Evolutionary conservation across 768 basidiomycete species (phyloP).

Genomic region (Pleurotus cornucopiae): DNA sequence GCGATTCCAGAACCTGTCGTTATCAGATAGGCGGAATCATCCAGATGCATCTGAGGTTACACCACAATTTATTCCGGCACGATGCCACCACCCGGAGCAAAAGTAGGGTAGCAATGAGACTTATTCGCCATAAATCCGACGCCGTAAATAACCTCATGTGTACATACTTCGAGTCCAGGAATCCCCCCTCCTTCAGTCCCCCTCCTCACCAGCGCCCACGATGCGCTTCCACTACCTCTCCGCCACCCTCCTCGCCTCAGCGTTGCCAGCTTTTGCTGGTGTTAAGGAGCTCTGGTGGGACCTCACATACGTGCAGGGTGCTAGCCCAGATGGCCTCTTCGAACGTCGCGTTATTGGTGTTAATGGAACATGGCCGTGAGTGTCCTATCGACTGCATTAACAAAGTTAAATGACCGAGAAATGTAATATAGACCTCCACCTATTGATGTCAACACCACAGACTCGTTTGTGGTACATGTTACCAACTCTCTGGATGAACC

Average conservation of each 20-base stretch:
- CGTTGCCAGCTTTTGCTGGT: constrained; percentile 48
- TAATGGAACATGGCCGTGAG: constrained; percentile 93
- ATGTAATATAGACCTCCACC: constrained; percentile 67
- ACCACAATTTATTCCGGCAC: neutral
- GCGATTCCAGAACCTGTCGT: constrained; percentile 1
- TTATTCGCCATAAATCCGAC: neutral
- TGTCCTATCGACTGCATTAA: constrained; percentile 11
- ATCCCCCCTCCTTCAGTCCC: constrained; percentile 11
- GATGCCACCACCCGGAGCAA: neutral
- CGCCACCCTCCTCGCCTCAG: constrained; percentile 23
- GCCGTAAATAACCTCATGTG: neutral
- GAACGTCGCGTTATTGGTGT: constrained; percentile 80
- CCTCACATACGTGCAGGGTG: constrained; percentile 75
- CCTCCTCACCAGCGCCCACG: constrained; percentile 10
- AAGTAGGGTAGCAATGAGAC: neutral
- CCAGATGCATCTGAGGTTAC: neutral
- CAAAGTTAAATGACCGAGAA: neutral
- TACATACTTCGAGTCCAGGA: constrained; percentile 4
- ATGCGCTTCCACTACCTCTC: constrained; percentile 21
- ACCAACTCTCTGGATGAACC: constrained; percentile 65
- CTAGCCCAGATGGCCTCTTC: constrained; percentile 80
- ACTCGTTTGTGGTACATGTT: constrained; percentile 76
- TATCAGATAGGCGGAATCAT: constrained; percentile 4
- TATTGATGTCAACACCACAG: constrained; percentile 63
- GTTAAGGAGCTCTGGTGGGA: constrained; percentile 86